Percentiles rank a stretch among this genome's conserved stretches.
Evolutionary conservation across 108 stramenopile species (phyloP).

Genomic region (Stephanodiscus triporus): DNA sequence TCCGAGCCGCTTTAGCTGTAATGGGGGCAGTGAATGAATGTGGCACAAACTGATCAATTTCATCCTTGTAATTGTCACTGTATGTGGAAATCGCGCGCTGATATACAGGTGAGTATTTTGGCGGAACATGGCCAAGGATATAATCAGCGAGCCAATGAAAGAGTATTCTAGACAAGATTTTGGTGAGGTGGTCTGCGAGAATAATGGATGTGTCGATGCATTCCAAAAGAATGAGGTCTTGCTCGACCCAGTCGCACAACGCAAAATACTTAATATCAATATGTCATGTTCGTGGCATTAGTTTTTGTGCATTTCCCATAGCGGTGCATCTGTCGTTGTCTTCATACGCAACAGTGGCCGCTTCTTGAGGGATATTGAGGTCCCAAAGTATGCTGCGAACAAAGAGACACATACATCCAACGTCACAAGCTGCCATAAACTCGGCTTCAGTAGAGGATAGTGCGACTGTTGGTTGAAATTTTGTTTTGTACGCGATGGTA

Average conservation of each 20-base stretch:
- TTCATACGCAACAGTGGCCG: conserved; percentile 18
- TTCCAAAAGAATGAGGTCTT: not conserved
- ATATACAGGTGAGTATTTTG: no score
- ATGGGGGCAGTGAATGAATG: no score
- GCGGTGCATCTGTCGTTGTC: conserved; percentile 26
- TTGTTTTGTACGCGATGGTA: conserved; percentile 23
- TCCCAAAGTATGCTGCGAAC: conserved; percentile 37
- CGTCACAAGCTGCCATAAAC: conserved; percentile 23
- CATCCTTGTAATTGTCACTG: no score
- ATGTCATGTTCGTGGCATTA: conserved; percentile 16
- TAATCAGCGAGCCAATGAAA: no score
- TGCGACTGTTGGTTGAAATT: not conserved
- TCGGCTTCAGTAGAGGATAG: conserved; percentile 6
- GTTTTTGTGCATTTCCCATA: conserved; percentile 19
- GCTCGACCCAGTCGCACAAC: conserved; percentile 27
- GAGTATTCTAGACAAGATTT: no score
- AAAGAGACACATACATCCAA: conserved; percentile 31
- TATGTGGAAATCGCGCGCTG: no score
- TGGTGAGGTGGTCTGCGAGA: conserved; percentile 2
- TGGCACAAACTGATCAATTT: no score
- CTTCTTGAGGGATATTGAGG: conserved; percentile 31
- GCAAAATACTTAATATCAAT: conserved; percentile 18
- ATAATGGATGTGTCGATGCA: no score
- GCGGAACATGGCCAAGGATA: no score
- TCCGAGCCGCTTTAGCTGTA: no score